Evolutionary conservation across 495 filamentous ascomycete genomes (phyloP).

Genomic region (Annulohypoxylon moriforme): DNA sequence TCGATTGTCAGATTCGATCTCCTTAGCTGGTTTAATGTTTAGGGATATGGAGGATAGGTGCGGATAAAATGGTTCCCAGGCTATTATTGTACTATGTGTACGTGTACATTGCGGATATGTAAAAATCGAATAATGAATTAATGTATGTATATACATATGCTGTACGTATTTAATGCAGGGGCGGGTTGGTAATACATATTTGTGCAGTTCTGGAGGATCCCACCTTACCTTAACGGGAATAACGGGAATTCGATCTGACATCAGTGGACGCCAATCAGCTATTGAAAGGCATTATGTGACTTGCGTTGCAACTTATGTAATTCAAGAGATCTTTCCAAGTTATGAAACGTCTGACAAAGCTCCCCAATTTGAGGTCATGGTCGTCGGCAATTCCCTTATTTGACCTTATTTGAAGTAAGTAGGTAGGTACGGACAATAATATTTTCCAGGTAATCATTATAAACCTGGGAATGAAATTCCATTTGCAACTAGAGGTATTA

Average conservation of each 20-base stretch:
- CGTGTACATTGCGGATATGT: background rate
- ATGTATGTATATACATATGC: background rate
- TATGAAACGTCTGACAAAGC: background rate
- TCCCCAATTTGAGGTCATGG: too few species aligned
- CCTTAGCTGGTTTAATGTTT: background rate
- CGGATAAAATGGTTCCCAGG: conserved; percentile 14
- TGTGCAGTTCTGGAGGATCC: background rate
- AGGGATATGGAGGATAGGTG: background rate
- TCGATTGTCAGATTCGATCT: conserved; percentile 17
- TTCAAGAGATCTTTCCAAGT: background rate
- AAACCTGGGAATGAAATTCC: too few species aligned
- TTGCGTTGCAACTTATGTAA: background rate
- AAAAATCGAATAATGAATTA: too few species aligned
- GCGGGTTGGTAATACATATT: background rate
- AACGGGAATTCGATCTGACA: background rate
- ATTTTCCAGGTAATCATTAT: too few species aligned
- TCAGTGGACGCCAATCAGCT: background rate
- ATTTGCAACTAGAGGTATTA: too few species aligned
- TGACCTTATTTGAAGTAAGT: too few species aligned
- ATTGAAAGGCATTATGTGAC: background rate
- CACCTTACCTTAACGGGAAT: conserved; percentile 5
- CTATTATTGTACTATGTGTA: background rate
- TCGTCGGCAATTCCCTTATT: too few species aligned
- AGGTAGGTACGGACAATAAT: too few species aligned
- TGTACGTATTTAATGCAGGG: background rate